Base-by-base conservation (phyloP, 2,329 filamentous ascomycete genomes). In the Sporothrix brunneoviolacea region DNA sequence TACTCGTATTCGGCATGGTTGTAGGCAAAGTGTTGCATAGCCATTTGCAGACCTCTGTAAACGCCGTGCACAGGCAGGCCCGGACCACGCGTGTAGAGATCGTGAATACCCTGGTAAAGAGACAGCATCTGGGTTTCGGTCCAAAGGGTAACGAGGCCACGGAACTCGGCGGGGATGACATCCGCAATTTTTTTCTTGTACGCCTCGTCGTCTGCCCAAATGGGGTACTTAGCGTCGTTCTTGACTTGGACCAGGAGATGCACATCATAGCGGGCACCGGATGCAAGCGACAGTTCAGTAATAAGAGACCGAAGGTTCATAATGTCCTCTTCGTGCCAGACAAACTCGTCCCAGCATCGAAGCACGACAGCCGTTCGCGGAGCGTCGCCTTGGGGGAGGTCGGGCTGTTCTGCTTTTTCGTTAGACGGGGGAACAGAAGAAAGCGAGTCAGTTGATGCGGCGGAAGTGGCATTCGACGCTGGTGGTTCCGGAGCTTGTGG, bases 41-140 rank as follows among this genome's bases (percentile, higher is more conserved):
- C 89, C 88, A 97, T 95, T 60, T 90, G 89, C 9, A 93, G 80
- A 49, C 88, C 91, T 47, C 93, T 86, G 69, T 97, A 97, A 8
- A 94, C 89, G 16, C 91, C 91, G 64, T 97, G 91, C 1, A 95
- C 82, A 1, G 88, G 86, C 50, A 94, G 75, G 45, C 86, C 75
- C 1, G 77, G 77, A 1, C 80, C 80, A 15, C 77, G 74, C 38
- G 71, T 70, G 66, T 83, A 90, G 40, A 86, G 80, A 55, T 94
- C 88, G 61, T 88, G 84, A 22, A 95, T 83, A 43, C 86, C 88
- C 47, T 93, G 86, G 67, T 97, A 98, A 59, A 95, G 77, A 52
- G 90, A 80, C 48, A 85, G 76, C 90, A 97, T 96, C 67, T 96
- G 90, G 21, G 86, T 84, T 66, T 95, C 90, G 0, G 88, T 93